Percentiles rank a stretch among this genome's conserved stretches.
phyloP scores from a whole-genome alignment of 2,329 filamentous ascomycete species.

The Apiospora rasikravindrae region DNA sequence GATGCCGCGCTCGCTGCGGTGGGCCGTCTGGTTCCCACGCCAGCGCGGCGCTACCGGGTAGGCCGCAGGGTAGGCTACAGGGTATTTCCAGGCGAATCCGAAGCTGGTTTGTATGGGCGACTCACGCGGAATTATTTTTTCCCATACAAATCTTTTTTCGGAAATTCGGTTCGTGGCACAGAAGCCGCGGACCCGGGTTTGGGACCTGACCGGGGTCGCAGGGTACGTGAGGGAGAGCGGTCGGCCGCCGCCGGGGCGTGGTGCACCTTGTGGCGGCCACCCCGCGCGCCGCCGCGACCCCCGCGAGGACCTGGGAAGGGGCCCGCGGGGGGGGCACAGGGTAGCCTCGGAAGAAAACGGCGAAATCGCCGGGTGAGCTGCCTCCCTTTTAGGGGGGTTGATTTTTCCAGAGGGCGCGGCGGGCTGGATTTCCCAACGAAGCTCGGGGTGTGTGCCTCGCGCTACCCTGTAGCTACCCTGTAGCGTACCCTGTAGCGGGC shows the following conservation, averaged over 20 bases:
- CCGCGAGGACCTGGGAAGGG: not conserved
- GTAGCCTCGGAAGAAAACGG: not conserved
- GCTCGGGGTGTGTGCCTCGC: too few relatives aligned
- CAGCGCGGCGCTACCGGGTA: not conserved
- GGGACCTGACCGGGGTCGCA: not conserved
- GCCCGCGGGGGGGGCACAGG: not conserved
- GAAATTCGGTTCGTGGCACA: not conserved
- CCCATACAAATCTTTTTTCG: constrained; percentile 2
- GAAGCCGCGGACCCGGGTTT: not conserved
- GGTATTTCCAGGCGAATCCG: not conserved
- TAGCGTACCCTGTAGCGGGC: too few relatives aligned
- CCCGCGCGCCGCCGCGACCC: not conserved
- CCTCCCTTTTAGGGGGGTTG: not conserved
- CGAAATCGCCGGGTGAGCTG: constrained; percentile 3
- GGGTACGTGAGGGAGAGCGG: not conserved
- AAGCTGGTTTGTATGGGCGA: not conserved
- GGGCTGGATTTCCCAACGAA: too few relatives aligned
- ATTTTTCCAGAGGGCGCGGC: not conserved
- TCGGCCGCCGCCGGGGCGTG: too few relatives aligned
- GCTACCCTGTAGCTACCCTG: too few relatives aligned
- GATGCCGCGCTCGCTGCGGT: too few relatives aligned
- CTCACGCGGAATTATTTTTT: constrained; percentile 1
- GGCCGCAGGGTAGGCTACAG: not conserved
- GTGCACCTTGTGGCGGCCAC: not conserved
- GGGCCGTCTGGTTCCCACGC: not conserved